Evolutionary conservation across 1,284 basidiomycete species (phyloP).

Genomic region (Malassezia obtusa): DNA sequence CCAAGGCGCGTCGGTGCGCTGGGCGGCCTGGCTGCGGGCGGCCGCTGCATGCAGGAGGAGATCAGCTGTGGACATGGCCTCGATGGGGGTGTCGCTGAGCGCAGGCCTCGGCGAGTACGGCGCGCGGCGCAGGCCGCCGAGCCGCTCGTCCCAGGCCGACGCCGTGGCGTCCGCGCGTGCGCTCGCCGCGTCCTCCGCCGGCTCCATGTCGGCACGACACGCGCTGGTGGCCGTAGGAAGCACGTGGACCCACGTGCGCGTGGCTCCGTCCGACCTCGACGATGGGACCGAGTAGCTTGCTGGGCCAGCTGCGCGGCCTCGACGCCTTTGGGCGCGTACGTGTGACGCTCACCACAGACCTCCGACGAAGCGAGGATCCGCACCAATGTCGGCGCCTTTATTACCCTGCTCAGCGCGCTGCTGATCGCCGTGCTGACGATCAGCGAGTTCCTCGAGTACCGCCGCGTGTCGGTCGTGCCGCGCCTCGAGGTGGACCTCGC

Average conservation of each 20-base stretch:
- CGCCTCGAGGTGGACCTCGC: slow-evolving; percentile 62
- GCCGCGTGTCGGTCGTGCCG: slow-evolving; percentile 57
- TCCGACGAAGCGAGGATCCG: slow-evolving; percentile 47
- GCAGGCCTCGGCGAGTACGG: no score
- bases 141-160: no score
- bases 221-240: background rate
- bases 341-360: slow-evolving; percentile 27
- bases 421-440: slow-evolving; percentile 83
- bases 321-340: slow-evolving; percentile 17
- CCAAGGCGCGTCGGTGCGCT: no score
- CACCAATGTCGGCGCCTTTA: slow-evolving; percentile 41
- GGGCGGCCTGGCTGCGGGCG: background rate
- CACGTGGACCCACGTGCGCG: slow-evolving; percentile 11
- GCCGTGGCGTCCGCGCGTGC: no score
- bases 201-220: no score
- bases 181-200: background rate
- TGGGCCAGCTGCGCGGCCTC: slow-evolving; percentile 15
- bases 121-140: no score
- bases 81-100: background rate
- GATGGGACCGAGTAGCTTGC: background rate
- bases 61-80: background rate
- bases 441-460: slow-evolving; percentile 92
- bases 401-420: slow-evolving; percentile 81
- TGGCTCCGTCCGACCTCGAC: background rate
- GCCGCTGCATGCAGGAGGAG: background rate